A percentile compares a stretch with the other conserved stretches of the same genome.
phyloP scores from a whole-genome alignment of 192 early-diverging fungal species.

The Rhizophagus sp. region DNA sequence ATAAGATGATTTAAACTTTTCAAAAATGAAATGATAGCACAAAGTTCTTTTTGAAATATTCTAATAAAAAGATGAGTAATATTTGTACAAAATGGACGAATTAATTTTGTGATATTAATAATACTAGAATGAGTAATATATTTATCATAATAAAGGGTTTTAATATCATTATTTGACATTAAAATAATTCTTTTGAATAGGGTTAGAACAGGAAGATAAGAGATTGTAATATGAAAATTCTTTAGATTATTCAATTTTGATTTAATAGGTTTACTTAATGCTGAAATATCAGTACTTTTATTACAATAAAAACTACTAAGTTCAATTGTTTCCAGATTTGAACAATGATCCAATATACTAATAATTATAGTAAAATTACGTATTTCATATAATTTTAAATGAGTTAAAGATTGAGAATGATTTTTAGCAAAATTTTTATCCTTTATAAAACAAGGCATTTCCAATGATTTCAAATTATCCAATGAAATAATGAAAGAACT shows the following conservation, averaged over 20 bases:
- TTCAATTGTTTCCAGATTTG: background rate
- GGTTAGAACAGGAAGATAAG: background rate
- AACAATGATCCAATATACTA: background rate
- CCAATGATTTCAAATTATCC: background rate
- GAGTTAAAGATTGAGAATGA: background rate
- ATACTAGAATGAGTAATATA: too few species aligned
- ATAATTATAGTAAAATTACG: background rate
- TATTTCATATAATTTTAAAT: background rate
- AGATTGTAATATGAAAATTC: background rate
- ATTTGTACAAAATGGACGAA: background rate
- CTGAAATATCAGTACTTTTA: background rate
- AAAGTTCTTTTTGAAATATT: background rate
- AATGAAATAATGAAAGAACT: background rate
- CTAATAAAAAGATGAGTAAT: background rate
- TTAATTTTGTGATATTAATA: too few species aligned
- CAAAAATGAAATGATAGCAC: background rate
- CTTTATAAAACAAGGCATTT: background rate
- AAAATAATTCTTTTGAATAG: background rate
- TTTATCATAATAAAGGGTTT: background rate
- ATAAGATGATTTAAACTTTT: background rate
- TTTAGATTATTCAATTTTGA: background rate
- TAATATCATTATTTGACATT: background rate
- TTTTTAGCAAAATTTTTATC: background rate
- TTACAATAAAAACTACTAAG: background rate
- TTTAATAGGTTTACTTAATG: background rate